Conservation (phyloP, 2,329 filamentous ascomycete genomes). For the Ophiostoma ulmi region DNA sequence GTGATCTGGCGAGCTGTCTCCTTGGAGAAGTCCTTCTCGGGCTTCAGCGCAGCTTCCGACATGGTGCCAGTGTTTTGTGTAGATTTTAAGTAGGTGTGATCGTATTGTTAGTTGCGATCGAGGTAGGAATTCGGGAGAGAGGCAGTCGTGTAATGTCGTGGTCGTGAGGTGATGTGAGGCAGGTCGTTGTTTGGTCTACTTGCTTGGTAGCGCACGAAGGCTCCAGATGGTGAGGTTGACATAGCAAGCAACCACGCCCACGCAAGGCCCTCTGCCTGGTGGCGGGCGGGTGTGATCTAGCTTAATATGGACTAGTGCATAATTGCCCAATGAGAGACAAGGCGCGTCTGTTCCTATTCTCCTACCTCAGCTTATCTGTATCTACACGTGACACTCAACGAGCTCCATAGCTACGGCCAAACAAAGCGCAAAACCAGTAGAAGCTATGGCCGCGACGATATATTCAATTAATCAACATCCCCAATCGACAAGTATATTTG, state of each 20-base stretch:
- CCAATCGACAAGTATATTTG: not conserved
- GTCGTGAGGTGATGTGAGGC: not conserved
- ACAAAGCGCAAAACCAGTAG: slow-evolving; percentile 7
- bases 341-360: not conserved
- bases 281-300: slow-evolving; percentile 1
- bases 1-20: slow-evolving; percentile 89
- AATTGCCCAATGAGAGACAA: not conserved
- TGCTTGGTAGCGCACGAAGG: not conserved
- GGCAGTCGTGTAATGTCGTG: not conserved
- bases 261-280: slow-evolving; percentile 25
- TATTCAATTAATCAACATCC: not conserved
- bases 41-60: slow-evolving; percentile 80
- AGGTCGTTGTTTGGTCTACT: not conserved
- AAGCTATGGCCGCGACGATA: slow-evolving; percentile 1
- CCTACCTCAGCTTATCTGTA: not conserved
- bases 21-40: slow-evolving; percentile 98
- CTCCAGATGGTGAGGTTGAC: slow-evolving; percentile 1
- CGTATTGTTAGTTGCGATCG: not conserved
- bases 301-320: slow-evolving; percentile 7
- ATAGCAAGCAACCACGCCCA: slow-evolving; percentile 21
- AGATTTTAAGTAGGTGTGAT: not conserved
- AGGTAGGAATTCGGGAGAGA: not conserved
- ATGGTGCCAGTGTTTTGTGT: slow-evolving; percentile 45
- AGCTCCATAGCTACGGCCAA: slow-evolving; percentile 15
- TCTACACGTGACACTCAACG: slow-evolving; percentile 18